These are phyloP conservation scores for Hyaloscypha hepaticicola DNA, from an alignment of 495 filamentous ascomycete genomes.

Conservation along the genomic window DNA sequence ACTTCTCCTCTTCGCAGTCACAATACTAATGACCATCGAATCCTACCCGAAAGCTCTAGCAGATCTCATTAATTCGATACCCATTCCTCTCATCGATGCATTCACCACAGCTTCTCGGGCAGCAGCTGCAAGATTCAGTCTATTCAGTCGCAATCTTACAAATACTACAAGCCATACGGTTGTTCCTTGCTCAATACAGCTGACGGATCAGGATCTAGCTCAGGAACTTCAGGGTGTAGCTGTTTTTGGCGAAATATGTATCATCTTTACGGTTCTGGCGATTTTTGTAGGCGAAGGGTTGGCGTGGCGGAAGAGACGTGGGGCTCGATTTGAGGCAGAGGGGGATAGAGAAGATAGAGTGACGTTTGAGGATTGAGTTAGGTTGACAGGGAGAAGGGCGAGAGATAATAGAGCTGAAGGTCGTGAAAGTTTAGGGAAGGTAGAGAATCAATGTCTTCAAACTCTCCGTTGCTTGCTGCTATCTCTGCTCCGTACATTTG, in stretches of 20 bases:
- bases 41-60: neutral
- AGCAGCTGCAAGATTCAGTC: no score
- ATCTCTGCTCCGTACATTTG: no score
- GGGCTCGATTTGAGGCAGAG: no score
- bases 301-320: neutral
- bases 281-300: neutral
- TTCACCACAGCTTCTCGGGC: neutral
- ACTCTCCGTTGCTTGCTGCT: no score
- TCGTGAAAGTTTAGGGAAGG: no score
- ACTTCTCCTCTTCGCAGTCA: neutral
- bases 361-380: neutral
- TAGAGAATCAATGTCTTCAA: no score
- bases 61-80: neutral
- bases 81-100: neutral
- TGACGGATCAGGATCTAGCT: neutral
- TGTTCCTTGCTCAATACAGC: neutral
- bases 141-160: no score
- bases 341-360: neutral
- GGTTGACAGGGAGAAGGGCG: no score
- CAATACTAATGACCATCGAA: neutral
- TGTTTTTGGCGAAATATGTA: neutral
- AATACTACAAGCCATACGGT: neutral
- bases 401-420: no score
- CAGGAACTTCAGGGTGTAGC: neutral
- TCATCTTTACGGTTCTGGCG: neutral